Conservation (phyloP, 83 land plant species). For the Picea mariana region DNA sequence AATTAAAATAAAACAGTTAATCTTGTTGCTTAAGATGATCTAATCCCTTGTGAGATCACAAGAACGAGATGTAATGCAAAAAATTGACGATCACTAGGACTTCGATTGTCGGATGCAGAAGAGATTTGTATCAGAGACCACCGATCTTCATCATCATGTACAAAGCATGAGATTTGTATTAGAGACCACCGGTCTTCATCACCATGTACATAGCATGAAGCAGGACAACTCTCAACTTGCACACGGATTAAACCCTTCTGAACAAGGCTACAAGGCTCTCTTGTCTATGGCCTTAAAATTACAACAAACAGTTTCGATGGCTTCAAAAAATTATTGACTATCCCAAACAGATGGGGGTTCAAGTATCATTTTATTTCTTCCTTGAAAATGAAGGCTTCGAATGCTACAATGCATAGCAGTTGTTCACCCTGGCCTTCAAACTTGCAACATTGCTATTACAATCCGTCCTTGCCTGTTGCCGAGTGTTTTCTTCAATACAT, state of each 20-base stretch:
- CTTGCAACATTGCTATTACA: too few relatives aligned
- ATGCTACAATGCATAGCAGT: too few relatives aligned
- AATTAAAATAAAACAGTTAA: neutral
- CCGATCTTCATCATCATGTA: neutral
- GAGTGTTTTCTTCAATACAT: too few relatives aligned
- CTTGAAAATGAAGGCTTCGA: too few relatives aligned
- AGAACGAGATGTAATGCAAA: neutral
- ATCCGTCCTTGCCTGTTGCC: too few relatives aligned
- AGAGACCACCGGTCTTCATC: slow-evolving; percentile 10
- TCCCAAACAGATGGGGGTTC: too few relatives aligned
- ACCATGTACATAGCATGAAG: slow-evolving; percentile 1
- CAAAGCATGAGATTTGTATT: slow-evolving; percentile 1
- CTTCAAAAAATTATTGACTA: neutral
- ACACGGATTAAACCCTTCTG: neutral
- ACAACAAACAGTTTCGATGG: neutral
- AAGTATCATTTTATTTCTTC: too few relatives aligned
- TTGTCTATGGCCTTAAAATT: neutral
- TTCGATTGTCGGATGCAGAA: slow-evolving; percentile 6
- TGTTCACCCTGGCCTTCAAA: too few relatives aligned
- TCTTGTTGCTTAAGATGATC: neutral
- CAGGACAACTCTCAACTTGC: neutral
- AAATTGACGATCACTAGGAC: slow-evolving; percentile 7
- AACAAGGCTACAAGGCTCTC: slow-evolving; percentile 1
- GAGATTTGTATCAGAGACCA: neutral
- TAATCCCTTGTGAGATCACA: neutral